Percentiles rank a stretch among this genome's conserved stretches.
phyloP scores from a whole-genome alignment of 176 grass and related monocot species.

The Phoenix roebelenii region DNA sequence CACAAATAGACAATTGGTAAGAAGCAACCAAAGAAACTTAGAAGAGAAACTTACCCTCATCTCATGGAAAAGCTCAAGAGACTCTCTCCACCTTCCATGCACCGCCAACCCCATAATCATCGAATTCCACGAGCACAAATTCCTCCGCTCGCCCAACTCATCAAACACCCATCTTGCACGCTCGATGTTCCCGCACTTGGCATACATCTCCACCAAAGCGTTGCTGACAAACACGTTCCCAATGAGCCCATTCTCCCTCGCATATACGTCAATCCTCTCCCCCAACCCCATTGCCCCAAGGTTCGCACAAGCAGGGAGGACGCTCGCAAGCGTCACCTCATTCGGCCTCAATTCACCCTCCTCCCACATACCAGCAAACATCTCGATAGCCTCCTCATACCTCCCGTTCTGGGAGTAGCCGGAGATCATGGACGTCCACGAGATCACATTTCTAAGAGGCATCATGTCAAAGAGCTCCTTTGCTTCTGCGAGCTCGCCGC shows the following conservation, averaged over 20 bases:
- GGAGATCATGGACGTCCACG: constrained; percentile 66
- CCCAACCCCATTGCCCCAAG: constrained; percentile 53
- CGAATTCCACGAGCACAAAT: constrained; percentile 82
- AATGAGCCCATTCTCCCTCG: constrained; percentile 19
- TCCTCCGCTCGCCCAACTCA: constrained; percentile 24
- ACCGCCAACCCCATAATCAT: constrained; percentile 72
- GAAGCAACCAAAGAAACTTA: no score
- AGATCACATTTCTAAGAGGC: constrained; percentile 42
- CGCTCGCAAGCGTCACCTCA: constrained; percentile 48
- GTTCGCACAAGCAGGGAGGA: constrained; percentile 52
- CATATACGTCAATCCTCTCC: constrained; percentile 44
- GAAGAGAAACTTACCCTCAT: constrained; percentile 31
- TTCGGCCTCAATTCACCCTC: constrained; percentile 28
- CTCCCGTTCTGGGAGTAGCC: constrained; percentile 40
- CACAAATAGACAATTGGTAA: no score
- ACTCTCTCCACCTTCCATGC: constrained; percentile 45
- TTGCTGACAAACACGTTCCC: constrained; percentile 37
- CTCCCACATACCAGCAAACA: constrained; percentile 56
- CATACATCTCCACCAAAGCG: constrained; percentile 70
- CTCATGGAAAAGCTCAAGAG: constrained; percentile 42
- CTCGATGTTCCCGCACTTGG: constrained; percentile 49
- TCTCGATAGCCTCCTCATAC: constrained; percentile 30
- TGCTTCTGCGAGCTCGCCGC: constrained; percentile 24
- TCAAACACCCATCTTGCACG: constrained; percentile 56
- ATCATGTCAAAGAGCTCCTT: constrained; percentile 61